Conservation (phyloP, 345 rosid species). For the Eucalyptus erythrocorys region DNA sequence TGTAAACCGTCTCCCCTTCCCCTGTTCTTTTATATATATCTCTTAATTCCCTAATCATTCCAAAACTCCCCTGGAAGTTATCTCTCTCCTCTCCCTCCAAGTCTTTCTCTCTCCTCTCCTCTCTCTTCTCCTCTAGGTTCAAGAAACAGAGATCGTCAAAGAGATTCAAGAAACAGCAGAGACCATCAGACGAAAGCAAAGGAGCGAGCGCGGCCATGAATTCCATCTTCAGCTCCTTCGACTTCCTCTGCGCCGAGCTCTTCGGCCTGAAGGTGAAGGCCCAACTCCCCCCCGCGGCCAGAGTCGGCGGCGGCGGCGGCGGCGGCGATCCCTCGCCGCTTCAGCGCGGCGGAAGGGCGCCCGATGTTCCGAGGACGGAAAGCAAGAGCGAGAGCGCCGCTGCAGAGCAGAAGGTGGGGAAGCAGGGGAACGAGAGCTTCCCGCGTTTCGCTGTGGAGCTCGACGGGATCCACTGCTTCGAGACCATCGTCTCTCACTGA, state of each 20-base stretch:
- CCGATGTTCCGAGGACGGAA: background rate
- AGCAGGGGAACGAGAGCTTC: background rate
- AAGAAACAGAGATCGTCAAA: background rate
- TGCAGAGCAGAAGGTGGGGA: background rate
- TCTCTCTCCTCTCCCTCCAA: background rate
- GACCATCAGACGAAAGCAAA: background rate
- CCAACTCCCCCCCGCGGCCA: background rate
- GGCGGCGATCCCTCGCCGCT: background rate
- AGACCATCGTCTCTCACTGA: background rate
- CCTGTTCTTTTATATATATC: background rate
- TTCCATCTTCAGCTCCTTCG: conserved; percentile 9
- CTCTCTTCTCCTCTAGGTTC: background rate
- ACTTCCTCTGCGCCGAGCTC: background rate
- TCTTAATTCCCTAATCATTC: background rate
- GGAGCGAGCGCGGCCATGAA: background rate
- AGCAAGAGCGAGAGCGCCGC: background rate
- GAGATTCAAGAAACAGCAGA: background rate
- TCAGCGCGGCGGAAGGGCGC: background rate
- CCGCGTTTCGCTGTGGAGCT: background rate
- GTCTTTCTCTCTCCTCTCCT: background rate
- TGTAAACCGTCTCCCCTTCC: background rate
- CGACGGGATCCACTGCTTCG: conserved; percentile 5
- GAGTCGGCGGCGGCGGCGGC: background rate
- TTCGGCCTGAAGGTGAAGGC: background rate
- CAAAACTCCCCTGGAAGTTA: background rate